These are phyloP conservation scores for Septoria petroselini DNA, from an alignment of 2,329 filamentous ascomycete genomes.

Conservation along the genomic window DNA sequence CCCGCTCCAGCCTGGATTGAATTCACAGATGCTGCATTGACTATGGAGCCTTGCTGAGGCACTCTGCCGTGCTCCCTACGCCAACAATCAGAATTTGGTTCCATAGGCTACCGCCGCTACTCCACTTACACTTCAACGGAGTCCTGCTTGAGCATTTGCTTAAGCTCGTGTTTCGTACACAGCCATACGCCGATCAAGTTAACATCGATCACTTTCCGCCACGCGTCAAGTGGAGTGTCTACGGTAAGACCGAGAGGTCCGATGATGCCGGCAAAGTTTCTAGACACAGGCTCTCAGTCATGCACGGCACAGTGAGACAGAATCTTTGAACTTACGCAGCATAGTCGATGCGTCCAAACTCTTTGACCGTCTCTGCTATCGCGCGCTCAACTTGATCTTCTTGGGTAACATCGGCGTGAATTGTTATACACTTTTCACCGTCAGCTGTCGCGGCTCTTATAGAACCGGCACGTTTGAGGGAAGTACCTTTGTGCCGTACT, in stretches of 20 bases:
- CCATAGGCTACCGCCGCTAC: not conserved
- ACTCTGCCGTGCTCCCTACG: conserved; percentile 26
- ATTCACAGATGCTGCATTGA: conserved; percentile 43
- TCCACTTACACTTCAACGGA: conserved; percentile 23
- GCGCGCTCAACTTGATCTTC: conserved; percentile 37
- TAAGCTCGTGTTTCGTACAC: conserved; percentile 41
- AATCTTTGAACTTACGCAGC: conserved; percentile 31
- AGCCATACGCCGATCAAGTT: conserved; percentile 42
- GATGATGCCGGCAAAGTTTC: conserved; percentile 40
- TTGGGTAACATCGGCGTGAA: conserved; percentile 34
- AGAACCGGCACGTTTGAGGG: not conserved
- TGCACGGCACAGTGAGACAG: not conserved
- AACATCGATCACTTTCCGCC: conserved; percentile 38
- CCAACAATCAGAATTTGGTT: not conserved
- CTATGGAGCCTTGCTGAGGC: conserved; percentile 37
- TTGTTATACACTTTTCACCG: conserved; percentile 23
- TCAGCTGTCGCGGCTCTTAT: not conserved
- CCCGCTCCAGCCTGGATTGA: conserved; percentile 37
- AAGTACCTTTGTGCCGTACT: conserved; percentile 26
- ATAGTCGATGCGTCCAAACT: conserved; percentile 42
- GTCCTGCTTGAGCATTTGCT: conserved; percentile 42
- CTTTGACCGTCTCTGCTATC: conserved; percentile 35
- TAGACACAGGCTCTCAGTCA: not conserved
- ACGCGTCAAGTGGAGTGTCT: conserved; percentile 38
- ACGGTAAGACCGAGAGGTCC: conserved; percentile 29